Evolutionary conservation across 179 eudicot species (phyloP).

Genomic region (Kewa caespitosa): DNA sequence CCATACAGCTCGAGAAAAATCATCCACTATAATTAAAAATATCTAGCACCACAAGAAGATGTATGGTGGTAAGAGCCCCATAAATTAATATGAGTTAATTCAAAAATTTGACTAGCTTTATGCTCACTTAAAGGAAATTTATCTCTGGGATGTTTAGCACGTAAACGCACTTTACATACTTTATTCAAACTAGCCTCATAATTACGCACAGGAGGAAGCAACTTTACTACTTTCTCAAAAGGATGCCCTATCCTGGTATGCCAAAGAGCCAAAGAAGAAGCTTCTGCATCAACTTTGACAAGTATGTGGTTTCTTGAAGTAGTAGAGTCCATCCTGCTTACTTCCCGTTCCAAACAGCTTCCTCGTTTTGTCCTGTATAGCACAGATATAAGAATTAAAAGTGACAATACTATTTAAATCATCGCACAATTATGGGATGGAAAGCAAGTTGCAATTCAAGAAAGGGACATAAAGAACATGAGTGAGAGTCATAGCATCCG

Average conservation of each 20-base stretch:
- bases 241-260: background rate
- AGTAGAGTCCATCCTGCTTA: background rate
- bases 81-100: background rate
- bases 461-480: background rate
- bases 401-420: background rate
- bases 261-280: background rate
- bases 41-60: background rate
- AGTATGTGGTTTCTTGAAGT: background rate
- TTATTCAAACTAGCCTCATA: background rate
- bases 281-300: background rate
- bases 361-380: conserved; percentile 9
- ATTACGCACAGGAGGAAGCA: background rate
- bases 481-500: background rate
- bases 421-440: background rate
- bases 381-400: conserved; percentile 3
- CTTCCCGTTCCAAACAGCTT: background rate
- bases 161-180: background rate
- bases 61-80: background rate
- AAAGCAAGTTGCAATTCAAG: background rate
- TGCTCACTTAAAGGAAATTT: background rate
- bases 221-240: background rate
- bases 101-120: background rate
- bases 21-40: background rate
- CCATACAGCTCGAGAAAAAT: conserved; percentile 1
- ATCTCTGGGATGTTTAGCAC: background rate